A percentile compares a stretch with the other conserved stretches of the same genome.
These are phyloP conservation scores for Colletotrichum sp. DNA, from an alignment of 2,329 filamentous ascomycete species.

Conservation along the genomic window DNA sequence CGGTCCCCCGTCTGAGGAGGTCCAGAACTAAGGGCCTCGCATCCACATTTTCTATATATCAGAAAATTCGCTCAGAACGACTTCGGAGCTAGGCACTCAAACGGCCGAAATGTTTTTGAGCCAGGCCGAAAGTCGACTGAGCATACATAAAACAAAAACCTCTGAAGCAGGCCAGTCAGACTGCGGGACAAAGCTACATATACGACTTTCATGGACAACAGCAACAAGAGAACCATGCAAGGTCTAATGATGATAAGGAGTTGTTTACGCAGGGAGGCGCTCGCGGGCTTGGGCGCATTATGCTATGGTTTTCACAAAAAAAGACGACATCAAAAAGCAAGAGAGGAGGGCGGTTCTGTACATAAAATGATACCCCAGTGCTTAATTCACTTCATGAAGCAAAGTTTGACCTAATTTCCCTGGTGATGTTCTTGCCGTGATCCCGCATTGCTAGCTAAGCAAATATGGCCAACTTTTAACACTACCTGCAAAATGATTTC, in stretches of 20 bases:
- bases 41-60: background rate
- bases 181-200: background rate
- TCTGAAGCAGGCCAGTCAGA: background rate
- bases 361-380: constrained; percentile 20
- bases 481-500: background rate
- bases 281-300: background rate
- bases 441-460: background rate
- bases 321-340: background rate
- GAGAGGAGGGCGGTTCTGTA: constrained; percentile 6
- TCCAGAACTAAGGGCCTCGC: constrained; percentile 22
- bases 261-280: background rate
- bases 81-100: background rate
- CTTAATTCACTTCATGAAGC: constrained; percentile 2
- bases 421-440: accelerated
- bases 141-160: background rate
- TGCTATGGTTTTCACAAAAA: background rate
- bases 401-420: background rate
- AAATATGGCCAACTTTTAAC: accelerated
- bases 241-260: background rate
- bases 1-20: constrained; percentile 58
- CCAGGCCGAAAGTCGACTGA: background rate
- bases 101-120: background rate
- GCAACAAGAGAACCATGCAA: background rate
- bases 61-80: background rate
- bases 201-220: background rate